Evolutionary conservation across 148 eudicot genomes (phyloP), one percentile per base, ranked within the genome.

Genomic region (Vaccinium myrtillus): DNA sequence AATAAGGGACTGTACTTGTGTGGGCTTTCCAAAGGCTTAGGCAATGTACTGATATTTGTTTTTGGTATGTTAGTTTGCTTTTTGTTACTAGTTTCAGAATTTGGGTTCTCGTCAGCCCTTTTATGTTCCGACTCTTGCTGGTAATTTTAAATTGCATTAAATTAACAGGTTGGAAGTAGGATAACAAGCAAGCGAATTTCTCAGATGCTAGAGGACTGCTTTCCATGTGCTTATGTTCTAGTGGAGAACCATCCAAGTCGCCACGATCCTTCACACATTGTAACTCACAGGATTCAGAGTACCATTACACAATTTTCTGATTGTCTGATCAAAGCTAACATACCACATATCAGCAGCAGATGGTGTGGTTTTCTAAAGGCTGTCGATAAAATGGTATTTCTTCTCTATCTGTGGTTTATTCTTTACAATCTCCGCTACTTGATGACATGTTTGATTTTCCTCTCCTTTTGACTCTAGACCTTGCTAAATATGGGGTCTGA

Each of bases 241-340:
- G 95, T 97, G 80, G 98, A 92, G 79, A 87, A 88, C 80, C 99
- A 97, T 91, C 98, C 98, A 67, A 87, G 83, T 89, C 98, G 99
- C 75, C 98, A 94, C 81, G 99, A 97, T 90, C 98, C 99, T 84
- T 92, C 93, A 16, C 95, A 97, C 81, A 91, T 97, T 69, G 91
- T 97, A 77, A 93, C 99, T 71, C 98, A 97, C 86, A 91, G 99
- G 90, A 91, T 97, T 79, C 96, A 94, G 83, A 90, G 94, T 91
- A 88, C 91, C 48, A 88, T 93, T 69, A 78, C 91, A 67, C 87
- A 92, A 76, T 97, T 97, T 91, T 77, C 92, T 82, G 92, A 90
- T 75, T 88, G 83, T 84, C 48, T 97, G 74, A 86, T 92, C 63
- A 87, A 87, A 88, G 80, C 76, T 81, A 82, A 77, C 36, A 81